A percentile compares a stretch with the other conserved stretches of the same genome.
Conservation (phyloP, 2,329 filamentous ascomycete genomes). For the Botryosphaeria dothidea region DNA sequence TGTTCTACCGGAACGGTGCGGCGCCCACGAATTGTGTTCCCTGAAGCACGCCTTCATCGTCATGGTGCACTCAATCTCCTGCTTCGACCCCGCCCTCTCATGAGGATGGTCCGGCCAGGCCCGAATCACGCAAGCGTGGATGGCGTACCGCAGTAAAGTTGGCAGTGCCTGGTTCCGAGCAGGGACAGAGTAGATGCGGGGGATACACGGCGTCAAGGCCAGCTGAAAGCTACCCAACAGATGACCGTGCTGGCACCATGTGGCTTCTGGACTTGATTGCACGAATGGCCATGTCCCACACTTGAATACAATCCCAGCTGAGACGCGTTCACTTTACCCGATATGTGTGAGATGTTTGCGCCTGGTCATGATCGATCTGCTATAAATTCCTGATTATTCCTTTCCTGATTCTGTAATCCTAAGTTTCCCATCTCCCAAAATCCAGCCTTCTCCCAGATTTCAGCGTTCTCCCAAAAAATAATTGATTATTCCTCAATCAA, state of each 20-base stretch:
- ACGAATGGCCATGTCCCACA: not conserved
- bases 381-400: not conserved
- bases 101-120: not conserved
- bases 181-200: not conserved
- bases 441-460: not conserved
- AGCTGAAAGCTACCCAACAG: conserved; percentile 2
- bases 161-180: not conserved
- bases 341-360: not conserved
- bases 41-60: conserved; percentile 9
- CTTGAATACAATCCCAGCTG: not conserved
- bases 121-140: conserved; percentile 2
- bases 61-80: not conserved
- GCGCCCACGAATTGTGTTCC: not conserved
- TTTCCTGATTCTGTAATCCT: not conserved
- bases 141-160: not conserved
- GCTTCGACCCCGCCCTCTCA: not conserved
- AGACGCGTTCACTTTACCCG: not conserved
- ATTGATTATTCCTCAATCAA: not conserved
- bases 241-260: not conserved
- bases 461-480: too few relatives aligned
- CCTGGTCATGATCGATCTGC: not conserved
- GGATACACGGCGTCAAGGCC: conserved; percentile 5
- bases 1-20: not conserved
- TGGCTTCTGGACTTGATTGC: not conserved
- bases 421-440: not conserved